Conservation (phyloP, 805 yeast species). For the Pichia californica region DNA sequence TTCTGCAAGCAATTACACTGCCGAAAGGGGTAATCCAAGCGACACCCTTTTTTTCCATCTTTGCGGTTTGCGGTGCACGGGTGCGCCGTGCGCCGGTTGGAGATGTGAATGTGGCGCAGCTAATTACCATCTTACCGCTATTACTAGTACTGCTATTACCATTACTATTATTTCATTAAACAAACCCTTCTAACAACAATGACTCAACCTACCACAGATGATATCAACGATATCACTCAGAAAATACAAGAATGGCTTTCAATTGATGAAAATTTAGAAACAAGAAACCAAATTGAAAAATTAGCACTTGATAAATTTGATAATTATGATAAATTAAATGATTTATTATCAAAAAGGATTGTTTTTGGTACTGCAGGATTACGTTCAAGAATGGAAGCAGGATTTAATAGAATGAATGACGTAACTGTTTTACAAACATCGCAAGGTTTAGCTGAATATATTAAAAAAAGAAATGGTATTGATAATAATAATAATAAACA, state of each 20-base stretch:
- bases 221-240: neutral
- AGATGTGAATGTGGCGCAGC: too few relatives aligned
- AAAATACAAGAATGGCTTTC: slow-evolving; percentile 34
- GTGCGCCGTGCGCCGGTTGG: too few relatives aligned
- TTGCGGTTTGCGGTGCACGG: slow-evolving; percentile 3
- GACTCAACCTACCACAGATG: neutral
- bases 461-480: slow-evolving; percentile 15
- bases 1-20: slow-evolving; percentile 2
- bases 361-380: slow-evolving; percentile 93
- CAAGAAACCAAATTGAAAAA: slow-evolving; percentile 49
- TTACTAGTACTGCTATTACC: too few relatives aligned
- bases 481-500: too few relatives aligned
- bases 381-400: slow-evolving; percentile 83
- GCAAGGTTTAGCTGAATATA: slow-evolving; percentile 64
- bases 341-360: slow-evolving; percentile 52
- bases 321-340: slow-evolving; percentile 41
- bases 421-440: slow-evolving; percentile 87
- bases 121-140: too few relatives aligned
- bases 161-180: neutral
- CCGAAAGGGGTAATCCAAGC: neutral
- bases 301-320: slow-evolving; percentile 30
- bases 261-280: slow-evolving; percentile 32
- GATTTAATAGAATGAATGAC: slow-evolving; percentile 82
- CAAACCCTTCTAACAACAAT: too few relatives aligned
- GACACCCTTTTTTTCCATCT: too few relatives aligned